phyloP scores from a whole-genome alignment of 495 filamentous ascomycete species.

The Penicillium longicatenatum region DNA sequence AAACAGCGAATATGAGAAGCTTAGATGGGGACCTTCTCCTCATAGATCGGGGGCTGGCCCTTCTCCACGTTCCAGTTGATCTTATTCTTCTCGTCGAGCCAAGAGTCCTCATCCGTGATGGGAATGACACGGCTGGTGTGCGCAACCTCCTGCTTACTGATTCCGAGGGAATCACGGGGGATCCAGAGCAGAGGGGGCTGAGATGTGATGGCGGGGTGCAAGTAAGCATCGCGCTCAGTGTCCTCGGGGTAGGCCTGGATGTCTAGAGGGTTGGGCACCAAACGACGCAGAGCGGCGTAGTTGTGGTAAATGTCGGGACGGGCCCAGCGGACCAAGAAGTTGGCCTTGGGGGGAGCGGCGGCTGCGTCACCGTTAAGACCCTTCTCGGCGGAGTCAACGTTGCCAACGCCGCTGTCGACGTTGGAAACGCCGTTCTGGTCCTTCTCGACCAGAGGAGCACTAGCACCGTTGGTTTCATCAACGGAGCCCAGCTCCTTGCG shows the following conservation, averaged over 20 bases:
- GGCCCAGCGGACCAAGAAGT: conserved; percentile 69
- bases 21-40: conserved; percentile 65
- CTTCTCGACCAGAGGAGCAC: conserved; percentile 9
- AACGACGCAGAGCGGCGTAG: conserved; percentile 69
- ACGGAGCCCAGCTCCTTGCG: conserved; percentile 32
- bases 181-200: conserved; percentile 79
- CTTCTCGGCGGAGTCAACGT: conserved; percentile 41
- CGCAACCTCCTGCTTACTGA: conserved; percentile 74
- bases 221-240: conserved; percentile 70
- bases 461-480: conserved; percentile 25
- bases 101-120: conserved; percentile 83
- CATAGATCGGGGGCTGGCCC: conserved; percentile 75
- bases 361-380: conserved; percentile 24
- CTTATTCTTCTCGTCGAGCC: conserved; percentile 76
- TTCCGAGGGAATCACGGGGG: conserved; percentile 71
- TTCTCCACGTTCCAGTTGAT: conserved; percentile 74
- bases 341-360: conserved; percentile 48
- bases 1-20: background rate
- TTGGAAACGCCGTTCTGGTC: conserved; percentile 16
- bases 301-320: conserved; percentile 75
- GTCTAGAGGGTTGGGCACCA: conserved; percentile 63
- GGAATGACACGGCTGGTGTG: conserved; percentile 71
- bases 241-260: conserved; percentile 57
- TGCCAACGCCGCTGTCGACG: conserved; percentile 33
- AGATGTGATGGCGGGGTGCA: conserved; percentile 68